phyloP scores from a whole-genome alignment of 768 basidiomycete species.

The Trametopsis cervina region DNA sequence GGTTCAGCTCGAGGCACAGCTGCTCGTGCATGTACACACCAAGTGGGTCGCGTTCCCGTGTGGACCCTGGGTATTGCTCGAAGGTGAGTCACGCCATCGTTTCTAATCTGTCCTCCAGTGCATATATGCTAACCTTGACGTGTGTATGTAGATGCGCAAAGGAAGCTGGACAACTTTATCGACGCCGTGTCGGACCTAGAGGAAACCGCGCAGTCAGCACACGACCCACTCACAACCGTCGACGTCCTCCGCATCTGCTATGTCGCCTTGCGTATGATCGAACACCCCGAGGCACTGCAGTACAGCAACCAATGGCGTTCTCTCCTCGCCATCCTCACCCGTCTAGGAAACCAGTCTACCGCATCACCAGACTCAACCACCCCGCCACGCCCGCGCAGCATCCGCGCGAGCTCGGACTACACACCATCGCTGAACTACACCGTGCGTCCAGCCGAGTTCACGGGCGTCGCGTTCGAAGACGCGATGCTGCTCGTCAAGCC shows the following conservation, averaged over 20 bases:
- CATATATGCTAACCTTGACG: too few relatives aligned
- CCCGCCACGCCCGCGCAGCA: too few relatives aligned
- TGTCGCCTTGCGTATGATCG: background rate
- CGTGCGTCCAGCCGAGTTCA: background rate
- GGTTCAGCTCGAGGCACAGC: background rate
- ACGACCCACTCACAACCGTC: background rate
- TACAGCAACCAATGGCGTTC: background rate
- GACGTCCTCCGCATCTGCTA: background rate
- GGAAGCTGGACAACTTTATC: background rate
- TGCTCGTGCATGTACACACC: background rate
- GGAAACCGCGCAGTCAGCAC: background rate
- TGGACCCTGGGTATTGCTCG: background rate
- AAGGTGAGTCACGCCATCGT: background rate
- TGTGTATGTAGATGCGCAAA: background rate
- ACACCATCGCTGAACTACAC: background rate
- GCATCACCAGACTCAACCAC: too few relatives aligned
- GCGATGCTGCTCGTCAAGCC: background rate
- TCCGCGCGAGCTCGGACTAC: too few relatives aligned
- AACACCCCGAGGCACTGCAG: background rate
- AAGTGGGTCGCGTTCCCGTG: background rate
- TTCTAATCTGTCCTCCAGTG: too few relatives aligned
- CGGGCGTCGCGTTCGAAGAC: background rate
- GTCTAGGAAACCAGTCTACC: background rate
- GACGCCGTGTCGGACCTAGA: background rate
- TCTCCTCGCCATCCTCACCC: background rate